phyloP scores from a whole-genome alignment of 2,329 filamentous ascomycete species.

The Fusarium napiforme region DNA sequence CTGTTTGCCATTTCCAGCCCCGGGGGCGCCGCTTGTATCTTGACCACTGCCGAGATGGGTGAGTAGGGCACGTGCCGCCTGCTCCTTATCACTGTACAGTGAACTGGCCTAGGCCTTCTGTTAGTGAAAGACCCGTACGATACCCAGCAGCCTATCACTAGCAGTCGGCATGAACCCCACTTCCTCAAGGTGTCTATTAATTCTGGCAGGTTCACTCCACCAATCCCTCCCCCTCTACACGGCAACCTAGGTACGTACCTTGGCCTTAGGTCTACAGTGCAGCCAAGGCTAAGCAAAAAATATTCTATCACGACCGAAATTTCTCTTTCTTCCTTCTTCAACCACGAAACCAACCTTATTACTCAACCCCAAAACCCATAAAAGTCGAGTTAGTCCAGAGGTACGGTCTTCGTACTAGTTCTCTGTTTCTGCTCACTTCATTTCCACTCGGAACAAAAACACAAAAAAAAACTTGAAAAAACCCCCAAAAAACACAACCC shows the following conservation, averaged over 20 bases:
- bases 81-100: constrained; percentile 13
- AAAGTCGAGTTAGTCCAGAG: constrained; percentile 63
- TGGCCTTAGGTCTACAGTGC: constrained; percentile 35
- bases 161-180: constrained; percentile 27
- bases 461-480: constrained; percentile 71
- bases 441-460: constrained; percentile 62
- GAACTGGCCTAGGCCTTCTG: neutral
- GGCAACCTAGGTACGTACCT: constrained; percentile 29
- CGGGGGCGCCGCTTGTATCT: constrained; percentile 37
- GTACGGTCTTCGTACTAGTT: constrained; percentile 68
- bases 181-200: neutral
- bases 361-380: constrained; percentile 56
- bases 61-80: constrained; percentile 31
- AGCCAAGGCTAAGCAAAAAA: constrained; percentile 47
- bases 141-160: constrained; percentile 23
- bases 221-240: constrained; percentile 38
- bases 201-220: constrained; percentile 41
- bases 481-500: constrained; percentile 60
- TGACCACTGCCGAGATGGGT: constrained; percentile 35
- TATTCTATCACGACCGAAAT: constrained; percentile 50
- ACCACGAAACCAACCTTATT: constrained; percentile 62
- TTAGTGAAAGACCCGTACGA: constrained; percentile 20
- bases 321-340: constrained; percentile 56
- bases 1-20: constrained; percentile 20
- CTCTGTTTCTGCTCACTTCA: constrained; percentile 69